Evolutionary conservation across 768 basidiomycete genomes (phyloP).

Genomic region (Podaxis sp.): DNA sequence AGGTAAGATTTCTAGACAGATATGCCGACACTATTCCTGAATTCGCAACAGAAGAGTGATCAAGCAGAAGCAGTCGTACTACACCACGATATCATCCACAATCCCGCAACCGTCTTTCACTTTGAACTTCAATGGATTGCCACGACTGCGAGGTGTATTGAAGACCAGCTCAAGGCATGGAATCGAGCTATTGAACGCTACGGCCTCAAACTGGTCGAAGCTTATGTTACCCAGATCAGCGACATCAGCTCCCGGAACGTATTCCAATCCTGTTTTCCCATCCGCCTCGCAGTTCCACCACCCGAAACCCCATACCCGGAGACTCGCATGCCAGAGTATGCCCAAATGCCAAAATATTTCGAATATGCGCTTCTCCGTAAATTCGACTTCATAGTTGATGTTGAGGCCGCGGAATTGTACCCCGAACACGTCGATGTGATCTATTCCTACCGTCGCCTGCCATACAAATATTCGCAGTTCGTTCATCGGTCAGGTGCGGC

Average conservation of each 20-base stretch:
- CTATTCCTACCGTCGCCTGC: conserved; percentile 84
- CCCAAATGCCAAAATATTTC: conserved; percentile 70
- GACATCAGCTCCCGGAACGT: conserved; percentile 84
- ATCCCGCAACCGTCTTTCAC: conserved; percentile 92
- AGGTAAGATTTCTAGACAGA: conserved; percentile 39
- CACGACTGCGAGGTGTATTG: conserved; percentile 87
- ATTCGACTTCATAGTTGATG: conserved; percentile 81
- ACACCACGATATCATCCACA: conserved; percentile 95
- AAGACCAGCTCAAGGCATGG: conserved; percentile 84
- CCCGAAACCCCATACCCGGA: conserved; percentile 70
- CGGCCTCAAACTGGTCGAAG: conserved; percentile 90
- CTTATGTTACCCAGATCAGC: conserved; percentile 88
- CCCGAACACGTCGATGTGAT: conserved; percentile 80
- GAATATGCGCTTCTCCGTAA: conserved; percentile 75
- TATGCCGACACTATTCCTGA: not conserved
- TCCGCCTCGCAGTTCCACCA: conserved; percentile 74
- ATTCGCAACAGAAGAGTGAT: conserved; percentile 63
- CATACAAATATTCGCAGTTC: conserved; percentile 85
- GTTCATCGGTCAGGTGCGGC: conserved; percentile 89
- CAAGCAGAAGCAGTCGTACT: conserved; percentile 86
- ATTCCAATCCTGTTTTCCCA: conserved; percentile 88
- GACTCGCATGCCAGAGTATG: conserved; percentile 64
- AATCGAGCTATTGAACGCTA: conserved; percentile 81
- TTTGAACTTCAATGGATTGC: conserved; percentile 98
- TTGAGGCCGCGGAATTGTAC: conserved; percentile 77